These are phyloP conservation scores for Ceriops zippeliana DNA, from an alignment of 345 rosid species.

Conservation along the genomic window DNA sequence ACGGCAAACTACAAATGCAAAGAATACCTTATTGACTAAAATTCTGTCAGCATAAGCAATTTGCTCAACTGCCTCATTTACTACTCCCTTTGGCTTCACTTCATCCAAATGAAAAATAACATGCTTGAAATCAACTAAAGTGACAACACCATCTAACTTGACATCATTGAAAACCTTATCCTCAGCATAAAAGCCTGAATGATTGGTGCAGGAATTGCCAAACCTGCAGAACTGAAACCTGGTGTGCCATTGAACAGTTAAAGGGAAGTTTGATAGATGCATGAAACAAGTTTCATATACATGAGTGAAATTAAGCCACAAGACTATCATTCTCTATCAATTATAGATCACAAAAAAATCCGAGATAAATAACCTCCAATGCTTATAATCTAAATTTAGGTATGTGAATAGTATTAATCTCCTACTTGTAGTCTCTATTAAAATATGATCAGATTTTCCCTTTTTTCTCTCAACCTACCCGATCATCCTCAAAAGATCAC, in stretches of 20 bases:
- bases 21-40: slow-evolving; percentile 73
- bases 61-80: slow-evolving; percentile 95
- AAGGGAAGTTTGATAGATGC: slow-evolving; percentile 9
- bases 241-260: background rate
- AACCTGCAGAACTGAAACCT: background rate
- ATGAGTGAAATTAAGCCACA: background rate
- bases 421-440: slow-evolving; percentile 88
- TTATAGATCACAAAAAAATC: background rate
- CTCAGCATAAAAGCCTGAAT: slow-evolving; percentile 95
- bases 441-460: slow-evolving; percentile 85
- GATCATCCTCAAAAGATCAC: slow-evolving; percentile 96
- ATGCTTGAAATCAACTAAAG: slow-evolving; percentile 94
- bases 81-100: slow-evolving; percentile 83
- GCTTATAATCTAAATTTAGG: background rate
- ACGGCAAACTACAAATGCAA: background rate
- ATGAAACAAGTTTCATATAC: background rate
- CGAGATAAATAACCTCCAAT: background rate
- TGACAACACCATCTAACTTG: slow-evolving; percentile 90
- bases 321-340: background rate
- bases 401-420: background rate
- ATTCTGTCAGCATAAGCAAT: slow-evolving; percentile 92
- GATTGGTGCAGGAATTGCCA: slow-evolving; percentile 95
- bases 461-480: slow-evolving; percentile 71
- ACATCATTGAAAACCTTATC: slow-evolving; percentile 77
- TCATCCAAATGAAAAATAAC: slow-evolving; percentile 75